These are phyloP conservation scores for Coprinopsis sp. DNA, from an alignment of 768 basidiomycete genomes.

Conservation along the genomic window DNA sequence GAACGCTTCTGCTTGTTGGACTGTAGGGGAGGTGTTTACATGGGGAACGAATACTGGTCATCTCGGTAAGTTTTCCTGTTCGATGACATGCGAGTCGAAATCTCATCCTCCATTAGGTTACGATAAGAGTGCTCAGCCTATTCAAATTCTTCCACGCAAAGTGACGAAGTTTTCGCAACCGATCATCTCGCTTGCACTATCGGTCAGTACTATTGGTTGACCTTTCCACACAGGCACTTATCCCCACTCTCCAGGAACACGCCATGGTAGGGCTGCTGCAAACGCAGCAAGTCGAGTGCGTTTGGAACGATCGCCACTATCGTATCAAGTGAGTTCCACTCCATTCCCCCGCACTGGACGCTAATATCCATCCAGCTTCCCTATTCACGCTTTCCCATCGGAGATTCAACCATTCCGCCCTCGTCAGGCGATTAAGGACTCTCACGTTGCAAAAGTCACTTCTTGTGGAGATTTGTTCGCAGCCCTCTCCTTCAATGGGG, in stretches of 20 bases:
- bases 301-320: constrained; percentile 71
- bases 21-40: constrained; percentile 62
- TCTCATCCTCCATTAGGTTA: constrained; percentile 48
- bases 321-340: constrained; percentile 58
- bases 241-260: constrained; percentile 50
- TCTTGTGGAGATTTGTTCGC: constrained; percentile 78
- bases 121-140: constrained; percentile 65
- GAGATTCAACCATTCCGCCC: constrained; percentile 78
- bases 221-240: neutral
- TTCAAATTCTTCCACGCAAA: constrained; percentile 73
- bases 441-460: constrained; percentile 75
- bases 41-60: constrained; percentile 97
- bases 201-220: constrained; percentile 41
- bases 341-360: neutral
- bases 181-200: constrained; percentile 69
- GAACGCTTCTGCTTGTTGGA: constrained; percentile 88
- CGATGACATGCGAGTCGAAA: neutral
- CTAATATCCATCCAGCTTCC: constrained; percentile 48
- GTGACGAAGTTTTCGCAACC: constrained; percentile 73
- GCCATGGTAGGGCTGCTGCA: constrained; percentile 78
- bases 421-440: constrained; percentile 65
- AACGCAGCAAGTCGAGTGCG: constrained; percentile 77
- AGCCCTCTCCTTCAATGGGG: constrained; percentile 81
- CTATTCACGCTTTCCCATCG: constrained; percentile 68
- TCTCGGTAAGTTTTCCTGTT: constrained; percentile 49